Evolutionary conservation across 2,329 filamentous ascomycete genomes (phyloP).

Genomic region (Botrytis pseudocinerea): DNA sequence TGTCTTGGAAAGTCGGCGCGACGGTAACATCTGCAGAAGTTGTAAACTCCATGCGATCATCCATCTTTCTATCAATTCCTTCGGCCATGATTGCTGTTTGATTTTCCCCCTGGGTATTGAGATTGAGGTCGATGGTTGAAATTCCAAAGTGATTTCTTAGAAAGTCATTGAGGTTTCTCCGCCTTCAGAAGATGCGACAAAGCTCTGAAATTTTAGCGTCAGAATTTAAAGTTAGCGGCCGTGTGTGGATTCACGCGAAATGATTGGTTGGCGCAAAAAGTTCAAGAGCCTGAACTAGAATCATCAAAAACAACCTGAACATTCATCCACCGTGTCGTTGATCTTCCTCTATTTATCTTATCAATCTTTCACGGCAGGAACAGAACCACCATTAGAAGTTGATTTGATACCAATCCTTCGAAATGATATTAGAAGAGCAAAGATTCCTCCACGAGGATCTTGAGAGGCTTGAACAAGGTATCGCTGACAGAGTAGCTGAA

Average conservation of each 20-base stretch:
- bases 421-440: conserved; percentile 88
- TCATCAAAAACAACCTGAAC: conserved; percentile 13
- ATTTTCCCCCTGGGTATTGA: conserved; percentile 15
- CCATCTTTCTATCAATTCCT: conserved; percentile 82
- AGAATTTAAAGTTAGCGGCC: conserved; percentile 28
- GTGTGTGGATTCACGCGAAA: conserved; percentile 15
- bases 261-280: conserved; percentile 35
- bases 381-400: background rate
- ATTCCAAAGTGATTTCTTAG: conserved; percentile 1
- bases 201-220: conserved; percentile 26
- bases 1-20: conserved; percentile 85
- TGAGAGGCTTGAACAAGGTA: conserved; percentile 90
- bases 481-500: conserved; percentile 83
- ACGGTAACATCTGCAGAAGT: conserved; percentile 98
- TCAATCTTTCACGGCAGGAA: background rate
- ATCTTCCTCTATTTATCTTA: background rate
- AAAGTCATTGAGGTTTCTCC: background rate
- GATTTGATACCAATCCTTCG: conserved; percentile 25
- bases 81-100: conserved; percentile 70
- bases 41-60: conserved; percentile 96
- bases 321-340: background rate
- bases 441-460: conserved; percentile 94
- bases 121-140: conserved; percentile 5
- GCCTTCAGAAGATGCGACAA: conserved; percentile 16
- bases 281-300: conserved; percentile 11